Evolutionary conservation across 768 basidiomycete genomes (phyloP).

Genomic region (Suillus placidus): DNA sequence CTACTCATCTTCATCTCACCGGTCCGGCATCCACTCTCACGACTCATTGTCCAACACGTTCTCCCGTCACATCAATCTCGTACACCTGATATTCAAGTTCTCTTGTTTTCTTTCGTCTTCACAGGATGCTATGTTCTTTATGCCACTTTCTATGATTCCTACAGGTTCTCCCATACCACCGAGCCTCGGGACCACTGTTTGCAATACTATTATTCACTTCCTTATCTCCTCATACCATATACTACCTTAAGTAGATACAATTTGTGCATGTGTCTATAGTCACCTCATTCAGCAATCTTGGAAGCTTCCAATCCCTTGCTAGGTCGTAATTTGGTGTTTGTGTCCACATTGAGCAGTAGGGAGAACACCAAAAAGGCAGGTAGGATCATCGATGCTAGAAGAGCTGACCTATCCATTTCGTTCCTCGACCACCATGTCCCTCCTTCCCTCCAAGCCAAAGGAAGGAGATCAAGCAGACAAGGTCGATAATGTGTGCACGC

Average conservation of each 20-base stretch:
- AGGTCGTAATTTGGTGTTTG: background rate
- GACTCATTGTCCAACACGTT: conserved; percentile 20
- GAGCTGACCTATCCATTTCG: conserved; percentile 13
- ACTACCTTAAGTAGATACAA: conserved; percentile 40
- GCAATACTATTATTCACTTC: conserved; percentile 34
- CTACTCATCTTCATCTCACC: conserved; percentile 21
- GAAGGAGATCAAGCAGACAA: conserved; percentile 41
- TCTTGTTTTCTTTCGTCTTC: conserved; percentile 18
- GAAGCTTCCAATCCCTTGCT: conserved; percentile 13
- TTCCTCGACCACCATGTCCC: conserved; percentile 50
- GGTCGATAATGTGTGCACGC: conserved; percentile 55
- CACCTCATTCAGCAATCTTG: conserved; percentile 13
- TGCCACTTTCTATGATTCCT: conserved; percentile 27
- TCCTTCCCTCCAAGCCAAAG: conserved; percentile 54
- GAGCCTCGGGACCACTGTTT: conserved; percentile 17
- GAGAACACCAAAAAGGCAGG: conserved; percentile 31
- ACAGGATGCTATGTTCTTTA: conserved; percentile 31
- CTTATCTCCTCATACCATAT: conserved; percentile 46
- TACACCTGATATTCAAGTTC: conserved; percentile 8
- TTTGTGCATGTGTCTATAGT: conserved; percentile 40
- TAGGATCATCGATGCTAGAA: conserved; percentile 5
- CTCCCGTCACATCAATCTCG: conserved; percentile 7
- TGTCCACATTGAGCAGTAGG: background rate
- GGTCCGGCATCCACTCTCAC: conserved; percentile 14
- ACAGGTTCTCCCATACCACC: conserved; percentile 26